phyloP scores from a whole-genome alignment of 75 land plant species.

The Azolla pinnata region DNA sequence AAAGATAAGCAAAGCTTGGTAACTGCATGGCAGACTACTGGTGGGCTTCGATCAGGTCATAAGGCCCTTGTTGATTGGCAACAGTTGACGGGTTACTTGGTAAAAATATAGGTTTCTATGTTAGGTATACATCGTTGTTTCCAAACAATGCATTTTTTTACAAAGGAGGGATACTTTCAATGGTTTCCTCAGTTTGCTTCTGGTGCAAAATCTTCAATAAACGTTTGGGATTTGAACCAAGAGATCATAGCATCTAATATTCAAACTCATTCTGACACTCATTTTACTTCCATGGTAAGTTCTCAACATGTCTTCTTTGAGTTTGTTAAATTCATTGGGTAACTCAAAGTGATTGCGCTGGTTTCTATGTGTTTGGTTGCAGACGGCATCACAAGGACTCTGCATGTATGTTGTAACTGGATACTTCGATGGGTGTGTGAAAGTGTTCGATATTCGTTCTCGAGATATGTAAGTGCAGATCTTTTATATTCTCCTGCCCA shows the following conservation, averaged over 20 bases:
- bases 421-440: conserved; percentile 64
- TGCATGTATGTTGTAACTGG: conserved; percentile 67
- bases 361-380: conserved; percentile 12
- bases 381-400: conserved; percentile 92
- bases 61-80: conserved; percentile 98
- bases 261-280: conserved; percentile 55
- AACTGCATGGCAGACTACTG: conserved; percentile 81
- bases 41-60: conserved; percentile 65
- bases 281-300: conserved; percentile 63
- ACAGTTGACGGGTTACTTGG: conserved; percentile 89
- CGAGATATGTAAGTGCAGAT: conserved; percentile 67
- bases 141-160: too few species aligned
- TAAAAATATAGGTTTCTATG: too few species aligned
- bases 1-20: conserved; percentile 63
- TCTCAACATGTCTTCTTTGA: too few species aligned
- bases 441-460: conserved; percentile 58
- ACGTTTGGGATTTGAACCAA: conserved; percentile 87
- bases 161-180: too few species aligned
- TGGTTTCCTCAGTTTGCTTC: conserved; percentile 62
- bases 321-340: too few species aligned
- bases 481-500: too few species aligned
- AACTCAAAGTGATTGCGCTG: too few species aligned
- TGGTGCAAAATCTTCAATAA: conserved; percentile 68
- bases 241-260: conserved; percentile 65
- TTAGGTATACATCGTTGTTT: too few species aligned